Conservation (phyloP, 179 eudicot genomes). For the Sideroxylon spinosum region DNA sequence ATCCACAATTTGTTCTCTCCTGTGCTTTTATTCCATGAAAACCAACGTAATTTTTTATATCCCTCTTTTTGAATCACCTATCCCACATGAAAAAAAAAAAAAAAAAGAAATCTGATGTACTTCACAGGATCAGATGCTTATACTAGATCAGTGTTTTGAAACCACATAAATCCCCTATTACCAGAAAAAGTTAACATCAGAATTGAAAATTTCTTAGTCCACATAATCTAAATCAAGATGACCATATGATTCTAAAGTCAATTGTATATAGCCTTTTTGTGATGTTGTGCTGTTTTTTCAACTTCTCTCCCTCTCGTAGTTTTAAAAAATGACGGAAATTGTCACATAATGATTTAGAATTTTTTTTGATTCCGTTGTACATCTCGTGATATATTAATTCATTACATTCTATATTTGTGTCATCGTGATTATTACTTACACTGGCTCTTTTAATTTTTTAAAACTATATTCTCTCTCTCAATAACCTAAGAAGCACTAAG, state of each 20-base stretch:
- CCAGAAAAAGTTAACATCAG: not conserved
- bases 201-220: not conserved
- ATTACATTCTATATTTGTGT: too few species aligned
- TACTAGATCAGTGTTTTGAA: too few species aligned
- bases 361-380: too few species aligned
- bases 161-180: too few species aligned
- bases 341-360: too few species aligned
- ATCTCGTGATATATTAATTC: too few species aligned
- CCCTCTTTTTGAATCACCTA: not conserved
- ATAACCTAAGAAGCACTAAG: not conserved
- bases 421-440: too few species aligned
- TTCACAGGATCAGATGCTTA: not conserved
- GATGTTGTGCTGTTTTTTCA: not conserved
- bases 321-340: too few species aligned
- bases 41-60: not conserved
- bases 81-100: not conserved
- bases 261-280: not conserved
- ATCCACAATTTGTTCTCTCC: not conserved
- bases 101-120: not conserved
- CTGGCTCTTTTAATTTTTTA: too few species aligned
- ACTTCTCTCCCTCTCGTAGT: too few species aligned
- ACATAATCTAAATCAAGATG: not conserved
- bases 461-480: not conserved
- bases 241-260: not conserved
- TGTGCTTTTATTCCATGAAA: not conserved